Conservation (phyloP, 331 rosid species). For the Acacia pycnantha region DNA sequence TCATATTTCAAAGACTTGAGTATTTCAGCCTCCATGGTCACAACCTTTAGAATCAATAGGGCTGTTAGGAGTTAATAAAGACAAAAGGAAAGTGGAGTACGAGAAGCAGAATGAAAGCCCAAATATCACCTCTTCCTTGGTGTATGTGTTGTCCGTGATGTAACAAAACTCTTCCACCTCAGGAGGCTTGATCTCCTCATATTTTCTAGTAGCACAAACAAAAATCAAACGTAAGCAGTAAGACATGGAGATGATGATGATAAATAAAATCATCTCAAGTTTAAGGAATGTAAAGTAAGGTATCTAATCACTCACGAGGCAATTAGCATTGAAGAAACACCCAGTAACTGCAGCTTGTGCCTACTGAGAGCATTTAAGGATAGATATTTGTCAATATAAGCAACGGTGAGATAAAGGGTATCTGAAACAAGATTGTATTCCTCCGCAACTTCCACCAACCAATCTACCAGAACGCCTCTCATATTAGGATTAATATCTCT, state of each 20-base stretch:
- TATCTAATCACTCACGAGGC: slow-evolving; percentile 70
- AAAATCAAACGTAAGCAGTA: not conserved
- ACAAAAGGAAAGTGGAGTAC: not conserved
- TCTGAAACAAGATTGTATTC: slow-evolving; percentile 80
- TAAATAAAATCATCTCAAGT: not conserved
- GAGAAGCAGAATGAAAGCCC: not conserved
- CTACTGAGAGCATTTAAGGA: slow-evolving; percentile 48
- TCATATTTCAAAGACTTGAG: slow-evolving; percentile 75
- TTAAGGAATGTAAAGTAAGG: not conserved
- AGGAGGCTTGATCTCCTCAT: slow-evolving; percentile 88
- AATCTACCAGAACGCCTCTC: slow-evolving; percentile 84
- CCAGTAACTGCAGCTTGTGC: slow-evolving; percentile 68
- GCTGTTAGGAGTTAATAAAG: not conserved
- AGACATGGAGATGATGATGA: not conserved
- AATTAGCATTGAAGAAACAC: slow-evolving; percentile 78
- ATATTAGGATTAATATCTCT: slow-evolving; percentile 65
- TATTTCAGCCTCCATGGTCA: slow-evolving; percentile 81
- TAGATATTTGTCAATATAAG: slow-evolving; percentile 66
- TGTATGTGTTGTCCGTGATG: slow-evolving; percentile 74
- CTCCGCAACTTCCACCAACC: slow-evolving; percentile 92
- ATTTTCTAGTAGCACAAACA: slow-evolving; percentile 54
- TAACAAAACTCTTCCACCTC: slow-evolving; percentile 78
- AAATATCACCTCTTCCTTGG: slow-evolving; percentile 63
- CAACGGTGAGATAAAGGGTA: slow-evolving; percentile 62
- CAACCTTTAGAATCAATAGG: slow-evolving; percentile 44